phyloP scores from a whole-genome alignment of 2,329 filamentous ascomycete species.

The Cordyceps militaris region DNA sequence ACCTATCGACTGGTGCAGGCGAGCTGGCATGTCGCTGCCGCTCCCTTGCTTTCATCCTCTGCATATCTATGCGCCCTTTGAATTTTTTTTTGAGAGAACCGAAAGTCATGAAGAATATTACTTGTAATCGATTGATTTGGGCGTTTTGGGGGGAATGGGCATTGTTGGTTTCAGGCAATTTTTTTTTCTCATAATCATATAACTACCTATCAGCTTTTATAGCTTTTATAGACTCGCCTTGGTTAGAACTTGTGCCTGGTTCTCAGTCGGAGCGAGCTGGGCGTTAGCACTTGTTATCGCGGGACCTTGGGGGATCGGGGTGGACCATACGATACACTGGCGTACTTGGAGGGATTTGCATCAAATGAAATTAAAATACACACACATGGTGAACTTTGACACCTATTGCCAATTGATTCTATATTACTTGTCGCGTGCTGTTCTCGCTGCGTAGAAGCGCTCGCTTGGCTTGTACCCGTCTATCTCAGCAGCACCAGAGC shows the following conservation, averaged over 20 bases:
- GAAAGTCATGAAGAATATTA: not conserved
- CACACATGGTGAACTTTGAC: not conserved
- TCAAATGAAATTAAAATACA: not conserved
- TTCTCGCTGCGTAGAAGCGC: not conserved
- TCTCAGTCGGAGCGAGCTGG: slow-evolving; percentile 7
- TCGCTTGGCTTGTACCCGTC: slow-evolving; percentile 2
- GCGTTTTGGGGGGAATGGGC: not conserved
- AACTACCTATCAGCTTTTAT: not conserved
- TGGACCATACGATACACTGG: not conserved
- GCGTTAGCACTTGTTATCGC: slow-evolving; percentile 10
- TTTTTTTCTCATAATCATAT: not conserved
- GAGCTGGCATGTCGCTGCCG: slow-evolving; percentile 5
- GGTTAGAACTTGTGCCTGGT: not conserved
- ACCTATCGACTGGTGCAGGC: slow-evolving; percentile 6
- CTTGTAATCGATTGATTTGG: slow-evolving; percentile 2
- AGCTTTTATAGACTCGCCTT: not conserved
- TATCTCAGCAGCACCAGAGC: slow-evolving; percentile 10
- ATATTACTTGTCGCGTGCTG: not conserved
- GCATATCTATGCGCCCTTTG: not conserved
- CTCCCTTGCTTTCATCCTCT: not conserved
- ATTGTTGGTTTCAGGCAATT: not conserved
- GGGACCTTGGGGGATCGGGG: not conserved
- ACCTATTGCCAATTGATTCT: no score
- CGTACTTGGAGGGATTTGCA: not conserved
- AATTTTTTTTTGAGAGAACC: not conserved